Evolutionary conservation across 148 eudicot species (phyloP), one percentile per base, ranked within the genome.

Genomic region (Heliamphora exappendiculata): DNA sequence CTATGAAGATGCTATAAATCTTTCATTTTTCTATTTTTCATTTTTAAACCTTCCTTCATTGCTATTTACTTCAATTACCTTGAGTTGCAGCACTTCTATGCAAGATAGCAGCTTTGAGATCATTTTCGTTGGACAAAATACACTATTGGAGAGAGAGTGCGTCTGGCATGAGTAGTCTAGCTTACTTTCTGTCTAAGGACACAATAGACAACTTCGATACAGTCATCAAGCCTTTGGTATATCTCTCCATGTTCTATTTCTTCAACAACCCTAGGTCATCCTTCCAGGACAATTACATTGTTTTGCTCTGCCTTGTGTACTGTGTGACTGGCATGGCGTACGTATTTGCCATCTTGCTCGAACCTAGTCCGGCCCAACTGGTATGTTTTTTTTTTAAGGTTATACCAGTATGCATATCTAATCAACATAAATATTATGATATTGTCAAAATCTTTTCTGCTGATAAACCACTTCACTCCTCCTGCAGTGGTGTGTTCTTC

Each of bases 281-380:
- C 70, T 93, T 95, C 67, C 77, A 17, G 28, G 89, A 87, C 80
- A 95, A 91, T 70, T 95, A 93, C 45, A 14, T 83, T 29, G 86
- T 95, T 51, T 77, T 91, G 70, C 78, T 95, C 60, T 89, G 93
- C 85, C 97, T 95, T 45, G 91, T 91, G n/a, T 95, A 95, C 68
- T 95, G 98, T 72, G 98, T 95, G 3, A 95, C 98, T n/a, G 99
- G 99, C 39, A 75, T 95, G 58, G 97, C 94, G 59, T 95, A 95
- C 75, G 84, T 84, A 19, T 86, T 95, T 14, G 99, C 99, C 74
- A 85, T 95, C 83, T 85, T 78, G 74, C 81, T 95, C 24, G 94
- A 89, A 75, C 85, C 92, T 6, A 82, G 89, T 75, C 97, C 86
- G 20, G 99, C 98, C 28, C 99, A 95, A 87, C 78, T 95, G 88